Percentiles rank a stretch among this genome's conserved stretches.
Evolutionary conservation across 1,139 yeast species (phyloP).

Genomic region (Magnusiomyces paraingens): DNA sequence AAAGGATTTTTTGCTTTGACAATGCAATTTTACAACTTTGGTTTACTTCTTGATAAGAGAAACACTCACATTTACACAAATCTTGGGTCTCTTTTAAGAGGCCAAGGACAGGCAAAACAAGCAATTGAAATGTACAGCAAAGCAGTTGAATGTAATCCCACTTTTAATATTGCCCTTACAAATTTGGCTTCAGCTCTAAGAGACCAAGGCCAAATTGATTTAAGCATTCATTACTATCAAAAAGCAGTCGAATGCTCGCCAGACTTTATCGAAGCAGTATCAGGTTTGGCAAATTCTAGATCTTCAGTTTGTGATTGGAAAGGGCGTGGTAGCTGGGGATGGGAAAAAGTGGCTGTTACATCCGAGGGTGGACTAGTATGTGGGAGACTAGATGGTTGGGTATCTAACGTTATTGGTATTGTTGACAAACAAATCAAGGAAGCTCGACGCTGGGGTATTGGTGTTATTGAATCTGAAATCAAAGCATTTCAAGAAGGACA

Average conservation of each 20-base stretch:
- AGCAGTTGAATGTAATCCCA: constrained; percentile 31
- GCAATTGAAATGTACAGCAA: constrained; percentile 31
- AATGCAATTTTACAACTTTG: constrained; percentile 30
- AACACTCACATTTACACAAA: constrained; percentile 35
- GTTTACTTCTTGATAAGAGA: constrained; percentile 29
- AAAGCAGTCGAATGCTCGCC: constrained; percentile 30
- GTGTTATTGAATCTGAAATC: constrained; percentile 17
- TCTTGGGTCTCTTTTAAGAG: constrained; percentile 31
- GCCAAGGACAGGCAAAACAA: constrained; percentile 28
- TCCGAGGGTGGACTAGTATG: constrained; percentile 22
- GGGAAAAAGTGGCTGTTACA: constrained; percentile 30
- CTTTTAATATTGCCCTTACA: constrained; percentile 31
- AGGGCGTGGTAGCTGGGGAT: constrained; percentile 31
- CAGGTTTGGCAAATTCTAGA: constrained; percentile 32
- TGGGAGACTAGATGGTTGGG: constrained; percentile 28
- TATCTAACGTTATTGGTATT: constrained; percentile 24
- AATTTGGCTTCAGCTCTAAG: constrained; percentile 32
- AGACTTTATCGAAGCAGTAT: constrained; percentile 30
- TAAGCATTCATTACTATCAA: constrained; percentile 29
- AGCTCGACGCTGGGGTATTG: constrained; percentile 29
- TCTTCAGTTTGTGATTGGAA: constrained; percentile 33
- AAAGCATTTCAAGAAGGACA: constrained; percentile 7
- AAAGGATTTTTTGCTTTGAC: constrained; percentile 19
- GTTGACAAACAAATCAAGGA: constrained; percentile 26
- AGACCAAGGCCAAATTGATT: constrained; percentile 32